These are phyloP conservation scores for Climacium dendroides DNA, from an alignment of 225 moss, liverwort and hornwort species.

Conservation along the genomic window DNA sequence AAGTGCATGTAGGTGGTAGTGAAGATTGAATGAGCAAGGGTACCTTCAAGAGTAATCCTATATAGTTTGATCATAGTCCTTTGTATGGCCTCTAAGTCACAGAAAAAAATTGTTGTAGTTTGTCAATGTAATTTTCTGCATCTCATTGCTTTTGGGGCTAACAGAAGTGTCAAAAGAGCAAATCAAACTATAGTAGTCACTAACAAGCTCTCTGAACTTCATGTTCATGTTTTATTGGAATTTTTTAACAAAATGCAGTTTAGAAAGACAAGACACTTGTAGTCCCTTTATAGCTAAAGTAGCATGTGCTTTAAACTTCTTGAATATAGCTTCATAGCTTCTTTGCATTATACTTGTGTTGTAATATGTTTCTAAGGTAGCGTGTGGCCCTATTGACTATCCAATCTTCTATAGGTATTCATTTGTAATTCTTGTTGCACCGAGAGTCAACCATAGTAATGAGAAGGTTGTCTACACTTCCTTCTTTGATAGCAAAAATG, in stretches of 20 bases:
- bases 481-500: not conserved
- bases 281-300: rapidly evolving
- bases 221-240: too few relatives aligned
- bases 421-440: not conserved
- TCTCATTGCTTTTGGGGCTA: rapidly evolving
- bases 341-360: rapidly evolving
- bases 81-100: rapidly evolving
- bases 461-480: rapidly evolving
- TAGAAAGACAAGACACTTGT: rapidly evolving
- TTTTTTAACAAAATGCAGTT: rapidly evolving
- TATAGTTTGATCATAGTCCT: too few relatives aligned
- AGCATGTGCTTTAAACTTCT: rapidly evolving
- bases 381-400: rapidly evolving
- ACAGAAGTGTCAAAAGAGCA: rapidly evolving
- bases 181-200: rapidly evolving
- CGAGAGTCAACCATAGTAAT: rapidly evolving
- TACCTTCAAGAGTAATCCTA: too few relatives aligned
- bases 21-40: rapidly evolving
- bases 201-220: rapidly evolving
- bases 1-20: too few relatives aligned
- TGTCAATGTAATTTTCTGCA: too few relatives aligned
- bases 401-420: not conserved
- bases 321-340: rapidly evolving
- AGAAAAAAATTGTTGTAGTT: too few relatives aligned
- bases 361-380: not conserved